phyloP scores from a whole-genome alignment of 257 asterid genomes.

The Jaltomata sinuosa region DNA sequence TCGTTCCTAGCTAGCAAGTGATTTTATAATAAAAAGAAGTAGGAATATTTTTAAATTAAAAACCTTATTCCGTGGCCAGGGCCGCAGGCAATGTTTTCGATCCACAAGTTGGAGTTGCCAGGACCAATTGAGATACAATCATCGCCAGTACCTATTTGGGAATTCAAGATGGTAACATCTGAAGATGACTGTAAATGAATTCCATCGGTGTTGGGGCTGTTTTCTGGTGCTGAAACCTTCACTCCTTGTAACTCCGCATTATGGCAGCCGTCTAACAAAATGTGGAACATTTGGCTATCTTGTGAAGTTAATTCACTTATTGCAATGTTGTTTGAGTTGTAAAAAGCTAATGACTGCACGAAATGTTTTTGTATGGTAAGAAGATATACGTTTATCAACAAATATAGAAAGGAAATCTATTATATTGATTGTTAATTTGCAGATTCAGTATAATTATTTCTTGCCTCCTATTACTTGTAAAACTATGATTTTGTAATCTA shows the following conservation, averaged over 20 bases:
- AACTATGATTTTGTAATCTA: not conserved
- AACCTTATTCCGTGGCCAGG: constrained; percentile 61
- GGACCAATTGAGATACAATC: constrained; percentile 52
- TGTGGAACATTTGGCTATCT: constrained; percentile 49
- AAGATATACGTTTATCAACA: not conserved
- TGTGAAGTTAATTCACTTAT: constrained; percentile 30
- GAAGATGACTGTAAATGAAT: constrained; percentile 35
- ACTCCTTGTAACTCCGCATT: constrained; percentile 25
- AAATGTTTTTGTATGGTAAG: not conserved
- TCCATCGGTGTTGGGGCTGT: constrained; percentile 56
- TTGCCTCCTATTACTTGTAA: not conserved
- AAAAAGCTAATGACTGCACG: constrained; percentile 32
- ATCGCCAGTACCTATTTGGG: constrained; percentile 35
- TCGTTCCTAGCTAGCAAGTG: not conserved
- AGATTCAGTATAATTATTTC: not conserved
- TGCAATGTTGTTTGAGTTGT: constrained; percentile 32
- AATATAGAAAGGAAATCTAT: not conserved
- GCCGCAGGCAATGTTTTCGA: constrained; percentile 31
- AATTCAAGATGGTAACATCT: constrained; percentile 13
- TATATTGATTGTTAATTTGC: not conserved
- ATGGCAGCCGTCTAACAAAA: constrained; percentile 34
- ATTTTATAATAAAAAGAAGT: not conserved
- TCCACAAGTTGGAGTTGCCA: constrained; percentile 28
- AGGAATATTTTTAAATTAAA: too few species aligned
- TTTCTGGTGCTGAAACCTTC: constrained; percentile 17